Base-by-base conservation (phyloP, 2,329 filamentous ascomycete genomes). In the Aspergillus fischeri region DNA sequence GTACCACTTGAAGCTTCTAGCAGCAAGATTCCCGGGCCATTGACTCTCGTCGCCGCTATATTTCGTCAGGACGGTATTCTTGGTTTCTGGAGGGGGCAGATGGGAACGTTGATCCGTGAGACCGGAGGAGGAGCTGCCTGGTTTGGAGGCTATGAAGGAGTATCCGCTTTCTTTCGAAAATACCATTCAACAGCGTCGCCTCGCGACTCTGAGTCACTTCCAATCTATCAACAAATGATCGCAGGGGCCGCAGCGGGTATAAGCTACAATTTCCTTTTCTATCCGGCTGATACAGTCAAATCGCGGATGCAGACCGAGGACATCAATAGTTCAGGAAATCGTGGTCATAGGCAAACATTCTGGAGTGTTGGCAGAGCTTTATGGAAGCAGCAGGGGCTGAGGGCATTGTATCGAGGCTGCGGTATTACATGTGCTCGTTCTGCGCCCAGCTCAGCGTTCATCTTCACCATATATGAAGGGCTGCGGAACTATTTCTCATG, bases 251-350 rank as follows among this genome's bases (percentile, higher is more conserved):
- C 87, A 7, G 94, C 93, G 3, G 94, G 94, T 53, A 90, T 97
- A 78, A 87, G 86, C 38, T 99, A 99, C 78, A 99, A 99, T 73
- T 97, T 97, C 71, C 78, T 96, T 24, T 97, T 97, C 80, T 99
- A 94, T 73, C 94, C 94, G 0, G 94, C 94, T 51, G 94, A 99
- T 73, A 99, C 94, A 0, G 89, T 99, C 79, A 99, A 99, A 78
- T 95, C 90, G 20, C 86, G 93, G 50, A 96, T 99, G 87, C 94
- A 99, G 77, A 99, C 94, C 0, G 83, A 89, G 53, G 88, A 92
- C 4, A 79, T 91, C 47, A 67, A 67, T 0, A 64, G 55, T 27
- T 53, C 66, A 0, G 61, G 75, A 11, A 65, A 80, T 8, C 76
- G 79, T 24, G 78, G 78, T 2, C 75, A 77, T 55, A 82, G 82